Evolutionary conservation across 495 filamentous ascomycete genomes (phyloP).

Genomic region (Penicillium fimorum): DNA sequence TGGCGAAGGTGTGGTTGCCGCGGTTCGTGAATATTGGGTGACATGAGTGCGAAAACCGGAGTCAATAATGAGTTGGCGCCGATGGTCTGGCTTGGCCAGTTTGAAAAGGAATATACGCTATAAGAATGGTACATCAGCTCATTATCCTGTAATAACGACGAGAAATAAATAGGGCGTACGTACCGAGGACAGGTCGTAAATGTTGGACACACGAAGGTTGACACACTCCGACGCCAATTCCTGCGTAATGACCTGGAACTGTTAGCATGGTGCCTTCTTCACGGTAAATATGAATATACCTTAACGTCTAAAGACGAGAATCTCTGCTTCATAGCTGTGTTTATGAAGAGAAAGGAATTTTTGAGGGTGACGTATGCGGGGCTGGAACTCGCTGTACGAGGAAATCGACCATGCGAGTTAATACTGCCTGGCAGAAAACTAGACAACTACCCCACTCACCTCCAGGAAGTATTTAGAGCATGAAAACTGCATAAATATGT

Average conservation of each 20-base stretch:
- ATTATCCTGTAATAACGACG: not conserved
- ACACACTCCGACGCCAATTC: slow-evolving; percentile 77
- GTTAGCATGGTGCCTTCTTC: slow-evolving; percentile 6
- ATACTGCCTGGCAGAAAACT: not conserved
- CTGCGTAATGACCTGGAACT: slow-evolving; percentile 76
- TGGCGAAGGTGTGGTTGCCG: slow-evolving; percentile 73
- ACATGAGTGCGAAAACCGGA: slow-evolving; percentile 95
- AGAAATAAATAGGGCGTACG: slow-evolving; percentile 32
- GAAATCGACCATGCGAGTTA: not conserved
- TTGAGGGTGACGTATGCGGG: slow-evolving; percentile 52
- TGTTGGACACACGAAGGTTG: slow-evolving; percentile 79
- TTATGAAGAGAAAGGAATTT: slow-evolving; percentile 31
- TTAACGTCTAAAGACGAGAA: slow-evolving; percentile 93
- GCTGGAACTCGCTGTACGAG: slow-evolving; percentile 22
- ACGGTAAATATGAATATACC: slow-evolving; percentile 42
- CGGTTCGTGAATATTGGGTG: slow-evolving; percentile 81
- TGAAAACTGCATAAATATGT: not conserved
- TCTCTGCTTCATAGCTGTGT: slow-evolving; percentile 80
- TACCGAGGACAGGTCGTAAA: slow-evolving; percentile 90
- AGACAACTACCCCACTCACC: not conserved
- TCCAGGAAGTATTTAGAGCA: not conserved
- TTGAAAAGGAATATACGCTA: slow-evolving; percentile 93
- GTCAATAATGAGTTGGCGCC: slow-evolving; percentile 87
- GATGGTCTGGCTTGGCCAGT: slow-evolving; percentile 77
- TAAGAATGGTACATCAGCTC: too few relatives aligned